Percentiles rank a stretch among this genome's conserved stretches.
phyloP scores from a whole-genome alignment of 768 basidiomycete species.

The Trametes maxima region DNA sequence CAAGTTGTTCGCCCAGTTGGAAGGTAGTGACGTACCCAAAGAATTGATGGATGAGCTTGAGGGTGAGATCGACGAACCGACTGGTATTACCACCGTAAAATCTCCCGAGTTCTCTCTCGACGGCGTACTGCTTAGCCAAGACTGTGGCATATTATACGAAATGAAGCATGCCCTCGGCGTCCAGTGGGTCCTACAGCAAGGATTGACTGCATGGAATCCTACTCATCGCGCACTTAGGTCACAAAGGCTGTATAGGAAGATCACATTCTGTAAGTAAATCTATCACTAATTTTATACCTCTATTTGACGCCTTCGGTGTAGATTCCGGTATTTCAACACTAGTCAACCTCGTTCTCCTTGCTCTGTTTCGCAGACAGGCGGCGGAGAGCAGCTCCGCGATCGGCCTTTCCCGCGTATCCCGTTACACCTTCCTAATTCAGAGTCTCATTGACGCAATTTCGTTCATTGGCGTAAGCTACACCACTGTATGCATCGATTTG shows the following conservation, averaged over 20 bases:
- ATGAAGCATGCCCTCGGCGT: slow-evolving; percentile 68
- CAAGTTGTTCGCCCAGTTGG: slow-evolving; percentile 63
- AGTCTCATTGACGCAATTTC: slow-evolving; percentile 79
- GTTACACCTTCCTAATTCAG: slow-evolving; percentile 83
- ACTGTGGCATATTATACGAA: slow-evolving; percentile 78
- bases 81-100: slow-evolving; percentile 62
- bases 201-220: not conserved
- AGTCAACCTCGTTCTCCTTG: slow-evolving; percentile 66
- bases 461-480: slow-evolving; percentile 63
- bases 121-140: slow-evolving; percentile 72
- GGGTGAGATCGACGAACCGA: slow-evolving; percentile 72
- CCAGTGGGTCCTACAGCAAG: slow-evolving; percentile 45
- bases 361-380: slow-evolving; percentile 74
- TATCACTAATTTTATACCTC: not conserved
- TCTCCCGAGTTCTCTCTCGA: slow-evolving; percentile 60
- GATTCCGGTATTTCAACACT: slow-evolving; percentile 74
- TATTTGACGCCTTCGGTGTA: slow-evolving; percentile 30
- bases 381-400: slow-evolving; percentile 77
- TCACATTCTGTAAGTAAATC: slow-evolving; percentile 45
- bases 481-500: not conserved
- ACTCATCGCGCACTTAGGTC: slow-evolving; percentile 23
- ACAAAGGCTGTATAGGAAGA: slow-evolving; percentile 45
- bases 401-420: slow-evolving; percentile 74
- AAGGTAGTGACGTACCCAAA: slow-evolving; percentile 53
- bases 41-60: slow-evolving; percentile 69